Percentiles rank a stretch among this genome's conserved stretches.
Conservation (phyloP, 768 basidiomycete genomes). For the Tylopilus plumbeoviolaceoides region DNA sequence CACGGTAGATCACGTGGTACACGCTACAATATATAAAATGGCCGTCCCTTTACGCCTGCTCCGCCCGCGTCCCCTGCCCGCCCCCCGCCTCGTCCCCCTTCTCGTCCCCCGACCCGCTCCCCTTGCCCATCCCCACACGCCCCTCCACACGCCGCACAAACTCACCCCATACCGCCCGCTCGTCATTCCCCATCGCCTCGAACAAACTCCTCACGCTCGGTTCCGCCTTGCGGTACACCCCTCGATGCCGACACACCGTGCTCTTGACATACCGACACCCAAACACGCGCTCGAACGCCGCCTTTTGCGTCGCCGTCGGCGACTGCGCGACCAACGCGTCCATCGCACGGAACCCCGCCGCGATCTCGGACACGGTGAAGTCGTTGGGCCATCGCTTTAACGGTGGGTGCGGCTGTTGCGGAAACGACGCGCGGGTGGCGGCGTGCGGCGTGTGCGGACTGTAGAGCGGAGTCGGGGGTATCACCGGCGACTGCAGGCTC, state of each 20-base stretch:
- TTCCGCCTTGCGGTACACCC: slow-evolving; percentile 59
- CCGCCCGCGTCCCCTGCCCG: not conserved
- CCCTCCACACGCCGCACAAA: slow-evolving; percentile 63
- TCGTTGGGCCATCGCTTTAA: slow-evolving; percentile 77
- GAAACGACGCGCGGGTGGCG: slow-evolving; percentile 31
- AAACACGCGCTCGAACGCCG: slow-evolving; percentile 67
- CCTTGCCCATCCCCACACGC: slow-evolving; percentile 33
- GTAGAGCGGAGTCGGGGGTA: slow-evolving; percentile 20
- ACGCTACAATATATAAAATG: no score
- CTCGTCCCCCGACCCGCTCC: slow-evolving; percentile 22
- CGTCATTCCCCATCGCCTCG: slow-evolving; percentile 49
- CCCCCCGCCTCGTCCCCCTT: slow-evolving; percentile 16
- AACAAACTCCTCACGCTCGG: slow-evolving; percentile 45
- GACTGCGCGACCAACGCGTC: slow-evolving; percentile 32
- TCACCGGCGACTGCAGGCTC: slow-evolving; percentile 18
- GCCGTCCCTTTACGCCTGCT: no score
- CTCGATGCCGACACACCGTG: slow-evolving; percentile 69
- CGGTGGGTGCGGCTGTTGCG: slow-evolving; percentile 58
- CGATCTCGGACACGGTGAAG: slow-evolving; percentile 64
- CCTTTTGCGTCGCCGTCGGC: slow-evolving; percentile 54
- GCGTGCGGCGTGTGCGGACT: slow-evolving; percentile 21
- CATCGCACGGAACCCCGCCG: slow-evolving; percentile 54
- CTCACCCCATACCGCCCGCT: slow-evolving; percentile 64
- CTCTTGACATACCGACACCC: slow-evolving; percentile 69
- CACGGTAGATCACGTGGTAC: slow-evolving; percentile 1